Base-by-base conservation (phyloP, 176 grass and related monocot genomes). In the Bromus sterilis region DNA sequence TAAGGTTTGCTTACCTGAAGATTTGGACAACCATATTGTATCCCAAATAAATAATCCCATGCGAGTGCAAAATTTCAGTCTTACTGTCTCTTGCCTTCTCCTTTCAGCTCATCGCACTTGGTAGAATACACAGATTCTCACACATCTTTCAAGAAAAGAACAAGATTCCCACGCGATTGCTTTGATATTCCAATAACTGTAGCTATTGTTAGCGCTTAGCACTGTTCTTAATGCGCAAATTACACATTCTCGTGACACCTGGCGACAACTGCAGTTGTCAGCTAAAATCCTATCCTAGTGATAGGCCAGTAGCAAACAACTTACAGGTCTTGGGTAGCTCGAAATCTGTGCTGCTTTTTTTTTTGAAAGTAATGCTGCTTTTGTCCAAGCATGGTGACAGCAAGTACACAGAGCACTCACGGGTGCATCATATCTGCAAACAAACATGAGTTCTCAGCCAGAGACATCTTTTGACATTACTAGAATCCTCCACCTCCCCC, bases 401-500 rank as follows among this genome's bases (percentile, higher is more conserved):
- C 61, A 80, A 75, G 60, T 75, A 42, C 71, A 60, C 28, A 75
- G 51, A 84, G 60, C 48, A 84, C 39, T 89, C 87, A 89, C 87
- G 81, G 87, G 76, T 80, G 76, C 76, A 66, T 66, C 40, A 51
- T 43, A 34, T n/a, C 63, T 59, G 34, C 48, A 75, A 36, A 57
- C 6, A 37, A 13, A 55, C 48, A 29, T 67, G 60, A 28, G 6
- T 60, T 18, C 51, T 48, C 61, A 36, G 15, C 29, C 78, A 67
- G 32, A 57, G 13, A 66, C 48, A 39, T 69, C 29, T 81, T 80
- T 39, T 78, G 58, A 75, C 67, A 40, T 26, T 32, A 71, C 37
- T 75, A 77, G 72, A 82, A 61, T 41, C 14, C 48, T 51, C 79
- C 85, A 69, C 49, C 29, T 30, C 65, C 56, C 63, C 68, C 37